phyloP scores from a whole-genome alignment of 2,329 filamentous ascomycete genomes.

The Dactylonectria macrodidyma region DNA sequence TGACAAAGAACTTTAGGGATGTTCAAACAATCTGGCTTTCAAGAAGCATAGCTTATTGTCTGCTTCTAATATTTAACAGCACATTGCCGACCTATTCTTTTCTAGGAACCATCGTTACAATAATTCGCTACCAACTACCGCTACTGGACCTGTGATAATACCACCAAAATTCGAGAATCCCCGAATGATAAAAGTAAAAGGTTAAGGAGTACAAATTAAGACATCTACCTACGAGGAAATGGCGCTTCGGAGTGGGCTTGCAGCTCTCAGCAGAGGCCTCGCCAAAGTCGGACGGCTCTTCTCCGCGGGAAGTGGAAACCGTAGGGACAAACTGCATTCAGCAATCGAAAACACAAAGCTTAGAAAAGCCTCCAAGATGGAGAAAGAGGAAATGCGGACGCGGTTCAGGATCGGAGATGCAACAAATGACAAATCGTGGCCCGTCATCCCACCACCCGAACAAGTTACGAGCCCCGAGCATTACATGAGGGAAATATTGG shows the following conservation, averaged over 20 bases:
- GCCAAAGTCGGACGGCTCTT: background rate
- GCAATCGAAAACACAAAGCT: background rate
- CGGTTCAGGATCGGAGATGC: background rate
- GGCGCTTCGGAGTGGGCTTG: background rate
- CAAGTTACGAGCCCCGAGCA: background rate
- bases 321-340: background rate
- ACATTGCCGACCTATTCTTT: background rate
- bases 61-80: background rate
- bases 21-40: background rate
- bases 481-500: background rate
- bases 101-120: background rate
- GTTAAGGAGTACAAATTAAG: too few species aligned
- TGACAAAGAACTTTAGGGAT: background rate
- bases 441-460: background rate
- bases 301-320: background rate
- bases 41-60: background rate
- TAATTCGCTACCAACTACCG: background rate
- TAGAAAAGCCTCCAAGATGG: background rate
- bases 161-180: background rate
- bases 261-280: background rate
- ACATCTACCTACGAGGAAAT: background rate
- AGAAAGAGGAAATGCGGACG: background rate
- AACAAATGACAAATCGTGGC: background rate
- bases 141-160: background rate
- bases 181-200: too few species aligned